Conservation (phyloP, 495 filamentous ascomycete species). For the Daldinia childiae region DNA sequence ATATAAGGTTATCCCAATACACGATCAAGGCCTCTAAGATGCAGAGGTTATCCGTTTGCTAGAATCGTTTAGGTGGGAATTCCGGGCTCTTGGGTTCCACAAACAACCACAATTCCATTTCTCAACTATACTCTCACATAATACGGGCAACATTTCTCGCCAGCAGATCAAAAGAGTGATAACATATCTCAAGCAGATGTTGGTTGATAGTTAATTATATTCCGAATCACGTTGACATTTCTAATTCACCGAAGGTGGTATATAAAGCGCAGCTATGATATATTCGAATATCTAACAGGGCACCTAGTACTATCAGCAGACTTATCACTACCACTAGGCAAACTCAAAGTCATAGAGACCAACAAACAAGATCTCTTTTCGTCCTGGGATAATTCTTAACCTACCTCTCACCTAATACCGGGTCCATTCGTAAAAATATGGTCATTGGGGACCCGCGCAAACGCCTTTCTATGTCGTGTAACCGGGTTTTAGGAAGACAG, state of each 20-base stretch:
- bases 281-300: neutral
- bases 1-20: constrained; percentile 8
- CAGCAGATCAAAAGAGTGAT: neutral
- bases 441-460: neutral
- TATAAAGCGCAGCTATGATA: neutral
- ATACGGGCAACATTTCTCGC: neutral
- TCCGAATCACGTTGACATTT: neutral
- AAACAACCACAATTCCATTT: neutral
- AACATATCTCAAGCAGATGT: neutral
- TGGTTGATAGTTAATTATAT: neutral
- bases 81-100: neutral
- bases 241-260: neutral
- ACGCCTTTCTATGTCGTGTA: constrained; percentile 1
- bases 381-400: neutral
- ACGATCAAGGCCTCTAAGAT: neutral
- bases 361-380: neutral
- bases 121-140: constrained; percentile 10
- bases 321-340: neutral
- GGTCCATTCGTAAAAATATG: neutral
- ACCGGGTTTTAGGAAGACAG: neutral
- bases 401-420: neutral
- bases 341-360: neutral
- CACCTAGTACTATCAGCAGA: neutral
- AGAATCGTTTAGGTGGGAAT: neutral
- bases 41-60: neutral